Base-by-base conservation (phyloP, 129 eudicot genomes). In the Logfia minima region DNA sequence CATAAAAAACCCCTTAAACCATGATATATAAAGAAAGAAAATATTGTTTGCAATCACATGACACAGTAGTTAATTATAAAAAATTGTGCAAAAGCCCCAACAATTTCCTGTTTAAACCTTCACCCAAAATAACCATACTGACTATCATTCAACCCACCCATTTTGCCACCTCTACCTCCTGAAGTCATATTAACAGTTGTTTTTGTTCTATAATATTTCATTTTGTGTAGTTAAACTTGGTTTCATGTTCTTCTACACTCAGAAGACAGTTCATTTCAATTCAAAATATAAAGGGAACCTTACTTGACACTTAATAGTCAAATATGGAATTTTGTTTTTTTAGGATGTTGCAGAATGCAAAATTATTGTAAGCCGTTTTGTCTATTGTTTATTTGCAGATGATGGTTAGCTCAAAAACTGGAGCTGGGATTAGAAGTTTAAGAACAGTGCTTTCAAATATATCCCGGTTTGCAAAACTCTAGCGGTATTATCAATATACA, bases 391-490 rank as follows among this genome's bases (percentile, higher is more conserved):
- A 34, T 68, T 41, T 87, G 79, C 90, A 93, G 98, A 90, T 93
- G 98, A 93, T 93, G 97, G 91, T 87, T 64, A 93, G 98, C 90
- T 90, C 97, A 23, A 93, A 83, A 85, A 75, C 97, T 14, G 96
- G 98, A 61, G 98, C 97, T 51, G 98, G 98, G 32, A 85, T 93
- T 45, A 77, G 96, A 85, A 82, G 90, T 79, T 82, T 93, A 72
- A 90, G 98, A 85, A 88, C 93, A 17, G 92, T 81, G 65, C 96
- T 93, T 43, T 82, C 85, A 72, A 90, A 84, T 76, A 77, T 90
- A 74, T 92, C 90, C 72, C 86, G 91, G 35, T 88, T 93, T 59
- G 86, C 82, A 11, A 84, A 82, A 84, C 81, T 82, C 23, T 93
- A 87, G 82, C 56, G 68, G 23, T 70, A 72, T 78, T 41, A 17